phyloP scores from a whole-genome alignment of 257 asterid genomes.

The Solanum tarapatanum region DNA sequence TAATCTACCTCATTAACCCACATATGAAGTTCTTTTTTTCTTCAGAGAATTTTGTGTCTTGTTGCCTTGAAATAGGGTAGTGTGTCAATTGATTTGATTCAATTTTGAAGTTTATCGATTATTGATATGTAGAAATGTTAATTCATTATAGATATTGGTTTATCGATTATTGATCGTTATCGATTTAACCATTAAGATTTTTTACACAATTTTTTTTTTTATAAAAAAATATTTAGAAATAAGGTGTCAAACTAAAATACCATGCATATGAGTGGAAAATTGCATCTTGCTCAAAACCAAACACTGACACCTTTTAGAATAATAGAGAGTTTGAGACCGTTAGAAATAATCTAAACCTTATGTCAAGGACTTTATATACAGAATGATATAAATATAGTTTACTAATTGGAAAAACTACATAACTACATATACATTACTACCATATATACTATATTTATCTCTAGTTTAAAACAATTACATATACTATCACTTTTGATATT shows the following conservation, averaged over 20 bases:
- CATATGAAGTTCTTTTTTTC: neutral
- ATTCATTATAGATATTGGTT: no score
- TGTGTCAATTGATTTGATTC: fast-evolving
- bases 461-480: no score
- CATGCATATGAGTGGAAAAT: neutral
- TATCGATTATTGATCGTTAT: no score
- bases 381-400: no score
- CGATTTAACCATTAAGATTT: neutral
- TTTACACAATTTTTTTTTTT: no score
- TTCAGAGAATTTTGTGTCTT: neutral
- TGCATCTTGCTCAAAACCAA: neutral
- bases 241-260: neutral
- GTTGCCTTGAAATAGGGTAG: neutral
- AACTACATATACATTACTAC: no score
- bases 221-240: neutral
- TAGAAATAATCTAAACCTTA: neutral
- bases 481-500: no score
- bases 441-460: no score
- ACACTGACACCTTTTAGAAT: neutral
- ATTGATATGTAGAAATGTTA: neutral
- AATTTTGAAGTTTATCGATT: neutral
- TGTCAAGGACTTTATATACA: neutral
- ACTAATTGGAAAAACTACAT: no score
- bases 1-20: neutral
- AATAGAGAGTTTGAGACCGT: neutral